Percentiles rank a stretch among this genome's conserved stretches.
These are phyloP conservation scores for Chlamydomonas sp. DNA, from an alignment of 139 green algal genomes.

Conservation along the genomic window DNA sequence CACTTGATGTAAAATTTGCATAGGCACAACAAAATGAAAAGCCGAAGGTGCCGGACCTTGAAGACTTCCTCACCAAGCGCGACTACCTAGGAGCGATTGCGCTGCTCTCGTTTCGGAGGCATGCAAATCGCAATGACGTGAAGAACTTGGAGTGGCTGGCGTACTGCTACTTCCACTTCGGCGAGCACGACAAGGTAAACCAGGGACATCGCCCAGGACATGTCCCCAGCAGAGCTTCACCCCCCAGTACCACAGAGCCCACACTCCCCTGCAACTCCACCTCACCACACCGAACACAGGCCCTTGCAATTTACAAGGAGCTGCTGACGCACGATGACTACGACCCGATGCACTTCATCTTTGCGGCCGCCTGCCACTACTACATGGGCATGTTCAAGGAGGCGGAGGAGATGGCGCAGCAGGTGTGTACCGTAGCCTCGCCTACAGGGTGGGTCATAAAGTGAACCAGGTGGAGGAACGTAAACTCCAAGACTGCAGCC, in stretches of 20 bases:
- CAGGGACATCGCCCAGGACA: background rate
- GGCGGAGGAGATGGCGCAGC: constrained; percentile 60
- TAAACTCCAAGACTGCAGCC: too few relatives aligned
- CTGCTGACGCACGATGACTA: constrained; percentile 69
- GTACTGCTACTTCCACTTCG: constrained; percentile 84
- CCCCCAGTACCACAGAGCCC: background rate
- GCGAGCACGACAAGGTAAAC: constrained; percentile 81
- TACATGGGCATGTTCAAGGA: constrained; percentile 82
- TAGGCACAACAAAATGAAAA: constrained; percentile 39
- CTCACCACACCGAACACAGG: constrained; percentile 34
- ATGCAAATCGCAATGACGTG: constrained; percentile 55
- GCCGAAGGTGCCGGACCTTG: constrained; percentile 65
- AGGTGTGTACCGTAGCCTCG: constrained; percentile 29
- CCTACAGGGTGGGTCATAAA: too few relatives aligned
- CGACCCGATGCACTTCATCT: constrained; percentile 73
- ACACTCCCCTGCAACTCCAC: background rate
- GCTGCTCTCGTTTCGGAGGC: constrained; percentile 72
- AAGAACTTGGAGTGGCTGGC: constrained; percentile 78
- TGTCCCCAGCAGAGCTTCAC: background rate
- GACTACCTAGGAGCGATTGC: constrained; percentile 81
- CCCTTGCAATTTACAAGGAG: constrained; percentile 74
- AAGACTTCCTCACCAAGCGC: constrained; percentile 69
- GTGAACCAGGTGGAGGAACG: too few relatives aligned
- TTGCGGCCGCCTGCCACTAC: constrained; percentile 76
- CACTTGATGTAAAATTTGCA: too few relatives aligned